phyloP scores from a whole-genome alignment of 768 basidiomycete genomes.

The Sistotremastrum suecicum region DNA sequence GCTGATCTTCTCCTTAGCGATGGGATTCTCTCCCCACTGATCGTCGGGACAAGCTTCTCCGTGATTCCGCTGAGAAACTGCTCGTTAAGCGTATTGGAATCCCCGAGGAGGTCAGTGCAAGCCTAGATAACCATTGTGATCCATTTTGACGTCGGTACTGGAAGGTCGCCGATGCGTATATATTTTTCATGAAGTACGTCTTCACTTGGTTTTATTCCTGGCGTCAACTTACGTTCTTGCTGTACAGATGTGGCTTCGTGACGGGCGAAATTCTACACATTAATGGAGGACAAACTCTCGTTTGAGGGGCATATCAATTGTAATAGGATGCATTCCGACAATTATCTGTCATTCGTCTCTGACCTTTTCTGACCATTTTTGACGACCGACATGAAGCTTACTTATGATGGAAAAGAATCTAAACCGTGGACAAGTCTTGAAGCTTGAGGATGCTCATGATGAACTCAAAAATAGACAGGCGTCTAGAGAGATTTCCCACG shows the following conservation, averaged over 20 bases:
- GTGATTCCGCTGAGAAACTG: not conserved
- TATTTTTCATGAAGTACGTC: slow-evolving; percentile 5
- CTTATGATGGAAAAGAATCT: too few relatives aligned
- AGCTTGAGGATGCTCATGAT: too few relatives aligned
- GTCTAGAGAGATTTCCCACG: too few relatives aligned
- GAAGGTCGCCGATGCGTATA: not conserved
- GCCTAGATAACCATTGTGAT: not conserved
- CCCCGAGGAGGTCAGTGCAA: not conserved
- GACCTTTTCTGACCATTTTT: too few relatives aligned
- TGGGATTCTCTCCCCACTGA: not conserved
- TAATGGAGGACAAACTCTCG: not conserved
- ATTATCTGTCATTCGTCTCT: too few relatives aligned
- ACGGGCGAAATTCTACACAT: not conserved
- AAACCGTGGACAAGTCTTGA: too few relatives aligned
- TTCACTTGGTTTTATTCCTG: not conserved
- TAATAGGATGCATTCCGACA: too few relatives aligned
- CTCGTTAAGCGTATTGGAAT: slow-evolving; percentile 1
- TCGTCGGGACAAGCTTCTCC: not conserved
- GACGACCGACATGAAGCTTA: too few relatives aligned
- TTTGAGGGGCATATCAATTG: too few relatives aligned
- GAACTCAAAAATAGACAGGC: too few relatives aligned
- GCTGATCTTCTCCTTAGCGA: not conserved
- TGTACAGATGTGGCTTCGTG: not conserved
- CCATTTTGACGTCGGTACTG: not conserved
- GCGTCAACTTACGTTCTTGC: not conserved